These are phyloP conservation scores for Aspergillus olivimuriae DNA, from an alignment of 495 filamentous ascomycete genomes.

Conservation along the genomic window DNA sequence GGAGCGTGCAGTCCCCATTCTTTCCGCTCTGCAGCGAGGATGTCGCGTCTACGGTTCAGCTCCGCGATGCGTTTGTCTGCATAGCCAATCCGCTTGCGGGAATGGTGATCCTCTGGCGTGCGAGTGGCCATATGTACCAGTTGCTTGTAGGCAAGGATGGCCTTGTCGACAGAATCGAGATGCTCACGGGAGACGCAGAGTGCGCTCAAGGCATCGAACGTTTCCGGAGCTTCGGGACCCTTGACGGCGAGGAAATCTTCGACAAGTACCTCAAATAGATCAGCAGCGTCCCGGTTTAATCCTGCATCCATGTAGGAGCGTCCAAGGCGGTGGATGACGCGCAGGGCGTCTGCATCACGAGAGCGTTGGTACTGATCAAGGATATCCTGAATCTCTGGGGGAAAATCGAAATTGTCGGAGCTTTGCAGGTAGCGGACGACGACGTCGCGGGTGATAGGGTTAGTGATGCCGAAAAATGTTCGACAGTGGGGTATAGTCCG, in stretches of 20 bases:
- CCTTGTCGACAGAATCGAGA: conserved; percentile 23
- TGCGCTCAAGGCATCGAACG: conserved; percentile 25
- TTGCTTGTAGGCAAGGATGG: conserved; percentile 23
- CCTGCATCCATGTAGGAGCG: conserved; percentile 24
- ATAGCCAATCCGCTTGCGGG: conserved; percentile 19
- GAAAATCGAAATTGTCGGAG: conserved; percentile 27
- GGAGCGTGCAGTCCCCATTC: conserved; percentile 21
- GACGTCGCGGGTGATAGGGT: conserved; percentile 19
- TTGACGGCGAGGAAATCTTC: conserved; percentile 20
- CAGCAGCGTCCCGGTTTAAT: conserved; percentile 22
- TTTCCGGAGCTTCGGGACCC: conserved; percentile 19
- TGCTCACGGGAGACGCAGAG: conserved; percentile 24
- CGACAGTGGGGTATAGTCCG: conserved; percentile 23
- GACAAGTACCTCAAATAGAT: conserved; percentile 21
- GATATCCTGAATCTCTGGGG: conserved; percentile 20
- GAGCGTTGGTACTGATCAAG: conserved; percentile 22
- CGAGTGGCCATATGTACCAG: conserved; percentile 21
- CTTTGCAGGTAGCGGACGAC: conserved; percentile 22
- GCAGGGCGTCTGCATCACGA: conserved; percentile 17
- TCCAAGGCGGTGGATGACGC: conserved; percentile 25
- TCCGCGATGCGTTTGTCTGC: conserved; percentile 22
- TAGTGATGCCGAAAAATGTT: conserved; percentile 20
- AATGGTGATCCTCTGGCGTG: conserved; percentile 17
- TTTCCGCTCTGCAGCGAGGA: conserved; percentile 19
- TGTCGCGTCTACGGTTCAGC: conserved; percentile 20